A percentile compares a stretch with the other conserved stretches of the same genome.
Conservation (phyloP, 2,329 filamentous ascomycete genomes). For the Lojkania enalia region DNA sequence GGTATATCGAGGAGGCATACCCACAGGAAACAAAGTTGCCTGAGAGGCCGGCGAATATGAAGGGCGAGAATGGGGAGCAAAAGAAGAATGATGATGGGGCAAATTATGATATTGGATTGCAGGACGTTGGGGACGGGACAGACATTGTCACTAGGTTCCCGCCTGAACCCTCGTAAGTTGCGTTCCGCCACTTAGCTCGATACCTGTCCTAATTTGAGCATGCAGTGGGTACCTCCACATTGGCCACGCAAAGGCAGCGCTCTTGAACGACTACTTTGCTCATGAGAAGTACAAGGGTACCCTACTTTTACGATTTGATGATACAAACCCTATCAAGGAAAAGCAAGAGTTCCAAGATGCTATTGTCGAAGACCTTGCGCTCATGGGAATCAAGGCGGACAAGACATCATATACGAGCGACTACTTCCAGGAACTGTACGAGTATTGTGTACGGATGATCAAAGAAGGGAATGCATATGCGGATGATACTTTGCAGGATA, state of each 20-base stretch:
- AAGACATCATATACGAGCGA: slow-evolving; percentile 87
- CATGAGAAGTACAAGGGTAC: slow-evolving; percentile 92
- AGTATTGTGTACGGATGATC: slow-evolving; percentile 82
- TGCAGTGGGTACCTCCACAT: slow-evolving; percentile 82
- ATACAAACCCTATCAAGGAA: slow-evolving; percentile 97
- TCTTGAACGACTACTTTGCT: slow-evolving; percentile 95
- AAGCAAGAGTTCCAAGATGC: slow-evolving; percentile 95
- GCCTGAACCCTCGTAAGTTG: slow-evolving; percentile 83
- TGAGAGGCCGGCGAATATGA: slow-evolving; percentile 43
- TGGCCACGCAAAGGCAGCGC: slow-evolving; percentile 89
- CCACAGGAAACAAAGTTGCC: slow-evolving; percentile 78
- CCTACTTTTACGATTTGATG: slow-evolving; percentile 89
- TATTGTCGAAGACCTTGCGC: slow-evolving; percentile 85
- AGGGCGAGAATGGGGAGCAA: slow-evolving; percentile 70
- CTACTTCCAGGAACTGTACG: slow-evolving; percentile 91
- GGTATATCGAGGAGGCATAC: slow-evolving; percentile 78
- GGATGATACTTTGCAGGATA: slow-evolving; percentile 89
- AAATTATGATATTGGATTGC: slow-evolving; percentile 86
- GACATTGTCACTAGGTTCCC: slow-evolving; percentile 89
- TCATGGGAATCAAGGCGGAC: slow-evolving; percentile 92
- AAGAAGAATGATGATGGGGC: slow-evolving; percentile 72
- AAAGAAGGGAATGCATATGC: slow-evolving; percentile 87
- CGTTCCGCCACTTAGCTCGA: too few relatives aligned
- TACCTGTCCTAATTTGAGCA: too few relatives aligned
- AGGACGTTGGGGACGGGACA: slow-evolving; percentile 73